A percentile compares a stretch with the other conserved stretches of the same genome.
These are phyloP conservation scores for Sporothrix euskadiensis DNA, from an alignment of 2,329 filamentous ascomycete genomes.

Conservation along the genomic window DNA sequence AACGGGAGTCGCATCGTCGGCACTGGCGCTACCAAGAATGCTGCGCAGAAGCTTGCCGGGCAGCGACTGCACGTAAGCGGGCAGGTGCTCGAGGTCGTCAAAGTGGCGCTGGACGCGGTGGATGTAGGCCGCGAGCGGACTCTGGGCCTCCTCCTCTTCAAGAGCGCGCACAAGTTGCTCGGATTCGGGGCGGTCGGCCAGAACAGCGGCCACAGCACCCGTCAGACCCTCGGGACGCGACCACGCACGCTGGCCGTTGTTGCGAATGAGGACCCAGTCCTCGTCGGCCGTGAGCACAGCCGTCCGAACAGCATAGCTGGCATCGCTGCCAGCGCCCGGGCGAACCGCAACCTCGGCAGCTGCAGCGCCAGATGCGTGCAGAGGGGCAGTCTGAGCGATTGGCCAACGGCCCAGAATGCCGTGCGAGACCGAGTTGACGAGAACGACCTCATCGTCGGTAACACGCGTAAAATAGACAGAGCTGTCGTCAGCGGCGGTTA, in stretches of 20 bases:
- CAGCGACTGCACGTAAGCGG: conserved; percentile 68
- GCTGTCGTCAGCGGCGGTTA: conserved; percentile 70
- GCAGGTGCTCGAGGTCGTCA: conserved; percentile 73
- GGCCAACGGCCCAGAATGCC: conserved; percentile 75
- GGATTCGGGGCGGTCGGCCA: conserved; percentile 72
- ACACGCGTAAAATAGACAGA: conserved; percentile 86
- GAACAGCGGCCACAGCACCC: conserved; percentile 75
- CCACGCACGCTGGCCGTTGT: conserved; percentile 84
- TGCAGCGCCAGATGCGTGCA: conserved; percentile 40
- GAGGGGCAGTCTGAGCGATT: conserved; percentile 45
- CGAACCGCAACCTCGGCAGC: conserved; percentile 77
- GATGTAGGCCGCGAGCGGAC: conserved; percentile 76
- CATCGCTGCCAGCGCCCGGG: conserved; percentile 49
- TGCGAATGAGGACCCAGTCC: conserved; percentile 82
- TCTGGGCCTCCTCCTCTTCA: conserved; percentile 71
- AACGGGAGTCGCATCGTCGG: conserved; percentile 41
- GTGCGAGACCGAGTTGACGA: conserved; percentile 76
- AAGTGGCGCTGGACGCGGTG: conserved; percentile 83
- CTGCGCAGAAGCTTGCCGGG: conserved; percentile 68
- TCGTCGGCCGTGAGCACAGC: conserved; percentile 67
- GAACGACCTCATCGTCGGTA: conserved; percentile 69
- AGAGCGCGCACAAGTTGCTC: conserved; percentile 77
- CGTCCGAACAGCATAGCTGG: conserved; percentile 74
- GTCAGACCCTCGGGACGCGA: conserved; percentile 77
- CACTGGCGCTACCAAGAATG: conserved; percentile 56